These are phyloP conservation scores for Apiospora kogelbergensis DNA, from an alignment of 2,329 filamentous ascomycete genomes.

Conservation along the genomic window DNA sequence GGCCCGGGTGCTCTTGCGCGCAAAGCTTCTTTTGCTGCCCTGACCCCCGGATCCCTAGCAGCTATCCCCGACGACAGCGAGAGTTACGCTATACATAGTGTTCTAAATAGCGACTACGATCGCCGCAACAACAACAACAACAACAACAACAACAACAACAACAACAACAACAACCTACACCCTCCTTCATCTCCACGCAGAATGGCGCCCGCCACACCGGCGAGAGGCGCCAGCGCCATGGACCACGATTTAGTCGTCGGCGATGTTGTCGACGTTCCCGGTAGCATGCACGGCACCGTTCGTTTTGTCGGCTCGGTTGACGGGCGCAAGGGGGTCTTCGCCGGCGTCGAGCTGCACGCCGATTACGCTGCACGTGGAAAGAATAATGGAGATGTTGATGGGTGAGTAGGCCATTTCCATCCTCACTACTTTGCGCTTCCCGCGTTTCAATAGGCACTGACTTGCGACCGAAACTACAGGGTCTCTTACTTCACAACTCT, in stretches of 20 bases:
- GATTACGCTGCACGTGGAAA: slow-evolving; percentile 85
- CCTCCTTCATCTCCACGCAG: slow-evolving; percentile 27
- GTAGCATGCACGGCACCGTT: slow-evolving; percentile 86
- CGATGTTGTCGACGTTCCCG: slow-evolving; percentile 86
- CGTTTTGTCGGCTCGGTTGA: slow-evolving; percentile 85
- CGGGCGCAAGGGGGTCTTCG: slow-evolving; percentile 89
- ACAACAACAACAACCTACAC: slow-evolving; percentile 17
- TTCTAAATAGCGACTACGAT: slow-evolving; percentile 36
- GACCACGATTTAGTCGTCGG: slow-evolving; percentile 65
- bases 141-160: slow-evolving; percentile 17
- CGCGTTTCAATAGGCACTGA: slow-evolving; percentile 10
- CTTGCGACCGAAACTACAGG: slow-evolving; percentile 36
- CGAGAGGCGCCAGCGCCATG: slow-evolving; percentile 43
- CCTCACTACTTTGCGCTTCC: not conserved
- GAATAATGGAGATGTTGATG: slow-evolving; percentile 95
- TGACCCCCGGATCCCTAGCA: slow-evolving; percentile 64
- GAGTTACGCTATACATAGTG: slow-evolving; percentile 60
- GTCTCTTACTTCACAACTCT: slow-evolving; percentile 80
- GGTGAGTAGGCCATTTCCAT: slow-evolving; percentile 53
- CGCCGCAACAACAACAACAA: slow-evolving; percentile 1
- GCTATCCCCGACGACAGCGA: slow-evolving; percentile 66
- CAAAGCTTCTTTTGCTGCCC: slow-evolving; percentile 70
- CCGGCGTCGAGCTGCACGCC: slow-evolving; percentile 82
- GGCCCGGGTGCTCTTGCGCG: slow-evolving; percentile 53
- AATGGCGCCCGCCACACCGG: slow-evolving; percentile 57